Evolutionary conservation across 2,329 filamentous ascomycete species (phyloP).

Genomic region (Cladosporium sp.): DNA sequence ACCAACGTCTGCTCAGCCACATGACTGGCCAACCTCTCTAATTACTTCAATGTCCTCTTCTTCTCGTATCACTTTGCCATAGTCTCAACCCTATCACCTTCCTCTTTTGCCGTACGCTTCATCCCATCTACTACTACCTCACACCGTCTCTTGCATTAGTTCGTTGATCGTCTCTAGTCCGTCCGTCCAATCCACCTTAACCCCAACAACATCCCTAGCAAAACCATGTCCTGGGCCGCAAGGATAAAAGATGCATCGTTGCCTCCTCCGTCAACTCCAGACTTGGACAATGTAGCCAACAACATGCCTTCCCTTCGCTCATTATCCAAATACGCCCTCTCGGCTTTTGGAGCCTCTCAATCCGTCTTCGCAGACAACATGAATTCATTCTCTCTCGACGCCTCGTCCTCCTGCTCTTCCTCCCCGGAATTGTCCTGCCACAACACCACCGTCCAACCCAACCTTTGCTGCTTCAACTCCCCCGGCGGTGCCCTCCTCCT

Average conservation of each 20-base stretch:
- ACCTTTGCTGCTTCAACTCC: constrained; percentile 71
- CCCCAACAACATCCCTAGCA: not conserved
- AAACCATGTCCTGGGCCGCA: constrained; percentile 8
- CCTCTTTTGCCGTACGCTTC: too few relatives aligned
- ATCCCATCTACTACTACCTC: not conserved
- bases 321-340: constrained; percentile 24
- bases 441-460: constrained; percentile 54
- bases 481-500: constrained; percentile 67
- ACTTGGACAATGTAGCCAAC: constrained; percentile 20
- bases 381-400: constrained; percentile 9
- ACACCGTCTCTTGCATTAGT: constrained; percentile 8
- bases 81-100: too few relatives aligned
- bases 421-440: constrained; percentile 56
- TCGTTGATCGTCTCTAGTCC: constrained; percentile 5
- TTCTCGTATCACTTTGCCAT: too few relatives aligned
- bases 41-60: not conserved
- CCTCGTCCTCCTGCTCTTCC: constrained; percentile 30
- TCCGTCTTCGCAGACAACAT: constrained; percentile 19
- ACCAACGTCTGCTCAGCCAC: not conserved
- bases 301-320: constrained; percentile 29
- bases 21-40: constrained; percentile 2
- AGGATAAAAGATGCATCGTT: constrained; percentile 10
- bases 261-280: constrained; percentile 1
- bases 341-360: constrained; percentile 26
- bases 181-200: constrained; percentile 9